phyloP scores from a whole-genome alignment of 768 basidiomycete species.

The Kwoniella newhampshirensis region DNA sequence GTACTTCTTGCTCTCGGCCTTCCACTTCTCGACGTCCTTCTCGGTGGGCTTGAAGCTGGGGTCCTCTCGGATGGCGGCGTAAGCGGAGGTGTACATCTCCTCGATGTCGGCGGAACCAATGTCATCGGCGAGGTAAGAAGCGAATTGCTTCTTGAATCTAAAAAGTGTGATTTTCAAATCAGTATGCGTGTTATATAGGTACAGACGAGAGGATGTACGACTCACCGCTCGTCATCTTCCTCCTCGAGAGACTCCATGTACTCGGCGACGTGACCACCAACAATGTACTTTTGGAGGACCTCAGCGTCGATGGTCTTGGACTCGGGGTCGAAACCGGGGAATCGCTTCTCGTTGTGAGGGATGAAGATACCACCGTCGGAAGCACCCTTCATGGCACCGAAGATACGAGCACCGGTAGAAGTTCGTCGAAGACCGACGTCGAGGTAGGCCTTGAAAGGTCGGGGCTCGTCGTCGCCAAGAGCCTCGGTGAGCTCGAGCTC shows the following conservation, averaged over 20 bases:
- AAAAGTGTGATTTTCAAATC: neutral
- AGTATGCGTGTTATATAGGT: neutral
- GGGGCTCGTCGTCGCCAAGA: slow-evolving; percentile 86
- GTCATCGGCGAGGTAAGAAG: slow-evolving; percentile 91
- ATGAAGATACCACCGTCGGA: slow-evolving; percentile 96
- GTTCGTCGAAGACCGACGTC: slow-evolving; percentile 98
- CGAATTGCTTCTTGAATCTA: slow-evolving; percentile 96
- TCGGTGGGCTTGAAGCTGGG: slow-evolving; percentile 85
- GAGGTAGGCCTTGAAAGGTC: slow-evolving; percentile 99
- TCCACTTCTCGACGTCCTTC: slow-evolving; percentile 84
- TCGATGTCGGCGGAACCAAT: slow-evolving; percentile 95
- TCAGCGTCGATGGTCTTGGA: slow-evolving; percentile 89
- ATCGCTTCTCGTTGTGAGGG: slow-evolving; percentile 95
- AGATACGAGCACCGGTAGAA: slow-evolving; percentile 93
- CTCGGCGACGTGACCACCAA: slow-evolving; percentile 94
- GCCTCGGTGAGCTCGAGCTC: slow-evolving; percentile 77
- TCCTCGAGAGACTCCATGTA: slow-evolving; percentile 99
- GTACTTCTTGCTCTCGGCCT: slow-evolving; percentile 74
- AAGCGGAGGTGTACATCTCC: slow-evolving; percentile 88
- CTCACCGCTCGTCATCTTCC: slow-evolving; percentile 89
- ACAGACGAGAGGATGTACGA: neutral
- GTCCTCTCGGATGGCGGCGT: slow-evolving; percentile 93
- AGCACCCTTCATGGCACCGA: slow-evolving; percentile 98
- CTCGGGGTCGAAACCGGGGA: slow-evolving; percentile 96
- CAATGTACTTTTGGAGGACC: slow-evolving; percentile 95